phyloP scores from a whole-genome alignment of 768 basidiomycete genomes.

The Auriscalpium vulgare region DNA sequence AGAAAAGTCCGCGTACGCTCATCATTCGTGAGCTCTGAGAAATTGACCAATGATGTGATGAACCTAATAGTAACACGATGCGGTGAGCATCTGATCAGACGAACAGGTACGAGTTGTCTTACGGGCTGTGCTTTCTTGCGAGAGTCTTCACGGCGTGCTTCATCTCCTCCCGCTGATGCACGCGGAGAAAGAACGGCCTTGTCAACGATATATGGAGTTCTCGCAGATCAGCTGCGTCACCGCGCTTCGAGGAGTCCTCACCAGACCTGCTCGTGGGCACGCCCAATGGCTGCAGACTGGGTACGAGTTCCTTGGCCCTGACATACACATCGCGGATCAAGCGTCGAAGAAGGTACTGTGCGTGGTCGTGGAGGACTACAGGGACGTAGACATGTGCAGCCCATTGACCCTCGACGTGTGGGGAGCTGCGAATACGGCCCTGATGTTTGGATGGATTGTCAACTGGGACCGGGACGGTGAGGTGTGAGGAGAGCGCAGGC shows the following conservation, averaged over 20 bases:
- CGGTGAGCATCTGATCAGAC: neutral
- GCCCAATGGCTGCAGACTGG: constrained; percentile 41
- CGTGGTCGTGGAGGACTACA: constrained; percentile 33
- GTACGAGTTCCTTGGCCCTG: constrained; percentile 36
- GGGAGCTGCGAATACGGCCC: constrained; percentile 66
- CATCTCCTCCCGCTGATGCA: constrained; percentile 72
- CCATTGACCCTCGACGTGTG: constrained; percentile 85
- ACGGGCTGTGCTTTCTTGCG: constrained; percentile 42
- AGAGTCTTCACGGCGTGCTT: constrained; percentile 49
- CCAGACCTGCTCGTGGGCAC: neutral
- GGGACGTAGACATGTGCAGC: constrained; percentile 73
- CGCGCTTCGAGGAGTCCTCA: constrained; percentile 6
- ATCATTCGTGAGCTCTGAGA: constrained; percentile 70
- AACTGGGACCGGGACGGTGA: constrained; percentile 40
- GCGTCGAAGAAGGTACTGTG: constrained; percentile 33
- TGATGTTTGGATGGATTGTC: constrained; percentile 80
- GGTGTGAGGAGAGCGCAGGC: constrained; percentile 45
- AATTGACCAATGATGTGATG: constrained; percentile 58
- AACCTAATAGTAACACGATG: constrained; percentile 51
- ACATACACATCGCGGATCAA: constrained; percentile 38
- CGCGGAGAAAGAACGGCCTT: constrained; percentile 69
- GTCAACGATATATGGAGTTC: constrained; percentile 84
- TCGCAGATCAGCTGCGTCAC: constrained; percentile 12
- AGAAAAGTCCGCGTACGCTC: constrained; percentile 78
- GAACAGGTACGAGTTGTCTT: constrained; percentile 19